Evolutionary conservation across 2,329 filamentous ascomycete genomes (phyloP).

Genomic region (Elsinoe batatas): DNA sequence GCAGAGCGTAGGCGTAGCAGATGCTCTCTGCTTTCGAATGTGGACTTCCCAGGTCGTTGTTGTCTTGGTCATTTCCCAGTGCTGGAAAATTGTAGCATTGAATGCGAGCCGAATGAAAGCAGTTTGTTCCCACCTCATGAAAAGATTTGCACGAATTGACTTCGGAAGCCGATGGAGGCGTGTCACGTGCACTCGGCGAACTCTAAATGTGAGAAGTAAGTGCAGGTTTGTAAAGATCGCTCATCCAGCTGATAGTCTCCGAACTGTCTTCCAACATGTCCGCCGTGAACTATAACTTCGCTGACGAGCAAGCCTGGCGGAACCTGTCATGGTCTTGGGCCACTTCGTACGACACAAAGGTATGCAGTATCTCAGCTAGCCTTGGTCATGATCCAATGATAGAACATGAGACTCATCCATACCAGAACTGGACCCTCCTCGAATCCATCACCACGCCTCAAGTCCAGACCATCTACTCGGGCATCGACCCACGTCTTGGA

Average conservation of each 20-base stretch:
- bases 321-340: not conserved
- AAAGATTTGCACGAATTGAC: too few relatives aligned
- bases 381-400: too few relatives aligned
- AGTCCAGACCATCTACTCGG: slow-evolving; percentile 5
- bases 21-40: too few relatives aligned
- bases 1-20: too few relatives aligned
- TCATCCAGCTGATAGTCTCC: too few relatives aligned
- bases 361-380: not conserved
- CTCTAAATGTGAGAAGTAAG: not conserved
- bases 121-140: too few relatives aligned
- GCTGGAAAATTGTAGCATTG: too few relatives aligned
- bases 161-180: not conserved
- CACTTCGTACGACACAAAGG: not conserved
- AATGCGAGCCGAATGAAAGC: too few relatives aligned
- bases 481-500: not conserved
- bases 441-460: not conserved
- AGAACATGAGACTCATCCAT: not conserved
- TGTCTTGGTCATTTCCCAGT: too few relatives aligned
- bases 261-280: too few relatives aligned
- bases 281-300: not conserved
- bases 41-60: too few relatives aligned
- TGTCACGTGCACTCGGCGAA: not conserved
- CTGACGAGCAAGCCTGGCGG: not conserved
- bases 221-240: too few relatives aligned
- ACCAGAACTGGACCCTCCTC: not conserved